Evolutionary conservation across 1,284 basidiomycete species (phyloP).

Genomic region (Microbotryum saponariae): DNA sequence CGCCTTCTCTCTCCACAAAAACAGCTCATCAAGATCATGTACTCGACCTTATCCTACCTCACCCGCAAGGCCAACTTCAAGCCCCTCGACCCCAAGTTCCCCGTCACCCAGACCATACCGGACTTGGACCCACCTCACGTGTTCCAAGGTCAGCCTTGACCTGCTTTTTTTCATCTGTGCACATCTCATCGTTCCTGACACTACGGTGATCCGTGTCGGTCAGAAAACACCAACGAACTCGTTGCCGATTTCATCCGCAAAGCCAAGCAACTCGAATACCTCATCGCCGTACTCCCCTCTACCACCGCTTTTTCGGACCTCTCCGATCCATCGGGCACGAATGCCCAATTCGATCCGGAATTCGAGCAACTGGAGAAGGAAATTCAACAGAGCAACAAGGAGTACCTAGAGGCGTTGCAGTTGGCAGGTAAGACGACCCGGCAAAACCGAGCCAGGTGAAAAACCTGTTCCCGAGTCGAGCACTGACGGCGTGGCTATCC

Average conservation of each 20-base stretch:
- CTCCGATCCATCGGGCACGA: conserved; percentile 43
- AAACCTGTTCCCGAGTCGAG: not conserved
- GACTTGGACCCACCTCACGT: conserved; percentile 65
- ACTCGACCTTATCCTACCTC: conserved; percentile 63
- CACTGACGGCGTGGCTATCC: not conserved
- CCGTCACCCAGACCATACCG: conserved; percentile 62
- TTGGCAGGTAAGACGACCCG: conserved; percentile 54
- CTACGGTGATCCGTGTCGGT: not conserved
- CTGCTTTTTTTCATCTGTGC: no score
- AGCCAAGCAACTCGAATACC: conserved; percentile 71
- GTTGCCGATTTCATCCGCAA: conserved; percentile 68
- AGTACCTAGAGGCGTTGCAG: conserved; percentile 60
- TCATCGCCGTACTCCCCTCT: conserved; percentile 63
- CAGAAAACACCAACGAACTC: conserved; percentile 70
- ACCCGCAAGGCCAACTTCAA: conserved; percentile 61
- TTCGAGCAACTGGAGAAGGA: conserved; percentile 58
- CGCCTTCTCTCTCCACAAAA: not conserved
- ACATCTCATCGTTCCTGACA: not conserved
- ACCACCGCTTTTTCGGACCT: conserved; percentile 56
- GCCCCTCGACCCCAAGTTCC: conserved; percentile 62
- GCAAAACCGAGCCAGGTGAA: no score
- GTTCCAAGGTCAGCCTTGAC: conserved; percentile 50
- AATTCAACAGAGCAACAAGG: conserved; percentile 60
- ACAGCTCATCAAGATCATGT: conserved; percentile 73
- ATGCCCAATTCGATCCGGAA: conserved; percentile 47